phyloP scores from a whole-genome alignment of 2,329 filamentous ascomycete genomes.

The Bipolaris sorokiniana region DNA sequence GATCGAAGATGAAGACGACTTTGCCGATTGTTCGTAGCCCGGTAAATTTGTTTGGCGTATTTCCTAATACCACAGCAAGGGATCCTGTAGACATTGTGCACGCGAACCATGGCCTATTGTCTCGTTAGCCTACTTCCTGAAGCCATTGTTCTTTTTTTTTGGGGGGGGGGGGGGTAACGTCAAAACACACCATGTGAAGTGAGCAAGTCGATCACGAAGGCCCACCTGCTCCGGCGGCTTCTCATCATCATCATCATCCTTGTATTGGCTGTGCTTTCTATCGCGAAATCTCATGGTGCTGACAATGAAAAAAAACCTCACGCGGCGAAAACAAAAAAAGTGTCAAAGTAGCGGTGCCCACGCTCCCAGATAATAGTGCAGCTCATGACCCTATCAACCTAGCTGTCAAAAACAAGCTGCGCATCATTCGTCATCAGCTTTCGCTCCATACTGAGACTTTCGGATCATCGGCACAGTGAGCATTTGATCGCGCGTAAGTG shows the following conservation, averaged over 20 bases:
- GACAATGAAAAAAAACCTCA: neutral
- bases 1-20: conserved; percentile 71
- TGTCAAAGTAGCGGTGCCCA: neutral
- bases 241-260: conserved; percentile 21
- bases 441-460: conserved; percentile 1
- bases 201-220: conserved; percentile 32
- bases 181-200: conserved; percentile 33
- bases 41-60: conserved; percentile 66
- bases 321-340: neutral
- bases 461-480: conserved; percentile 10
- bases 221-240: conserved; percentile 26
- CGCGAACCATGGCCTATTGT: conserved; percentile 63
- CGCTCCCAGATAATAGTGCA: conserved; percentile 5
- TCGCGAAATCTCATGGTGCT: conserved; percentile 29
- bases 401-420: conserved; percentile 2
- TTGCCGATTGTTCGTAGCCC: conserved; percentile 69
- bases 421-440: conserved; percentile 13
- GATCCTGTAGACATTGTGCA: conserved; percentile 77
- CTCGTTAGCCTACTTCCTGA: neutral
- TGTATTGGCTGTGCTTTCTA: conserved; percentile 20
- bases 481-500: neutral
- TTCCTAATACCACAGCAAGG: conserved; percentile 68
- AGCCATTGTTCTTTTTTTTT: neutral
- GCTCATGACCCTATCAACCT: conserved; percentile 1
- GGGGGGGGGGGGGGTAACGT: too few relatives aligned